These are phyloP conservation scores for Crithidia sp. DNA, from an alignment of 208 protist species.

Conservation along the genomic window DNA sequence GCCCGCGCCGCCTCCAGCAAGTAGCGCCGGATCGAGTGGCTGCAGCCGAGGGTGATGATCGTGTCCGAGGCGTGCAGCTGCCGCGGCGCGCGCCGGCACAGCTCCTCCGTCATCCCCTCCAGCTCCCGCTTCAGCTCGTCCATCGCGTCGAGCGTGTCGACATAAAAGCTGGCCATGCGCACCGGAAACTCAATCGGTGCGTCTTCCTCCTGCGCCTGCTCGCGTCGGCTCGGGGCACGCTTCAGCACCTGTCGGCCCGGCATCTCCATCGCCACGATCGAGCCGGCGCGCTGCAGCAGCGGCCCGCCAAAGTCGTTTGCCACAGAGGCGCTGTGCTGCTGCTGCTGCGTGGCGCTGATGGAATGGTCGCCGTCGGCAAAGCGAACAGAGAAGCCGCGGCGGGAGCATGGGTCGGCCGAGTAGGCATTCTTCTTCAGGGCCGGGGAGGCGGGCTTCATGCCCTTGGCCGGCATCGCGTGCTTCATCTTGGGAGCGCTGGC, in stretches of 20 bases:
- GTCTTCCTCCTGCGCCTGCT: constrained; percentile 25
- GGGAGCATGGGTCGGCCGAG: neutral
- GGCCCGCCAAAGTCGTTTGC: constrained; percentile 20
- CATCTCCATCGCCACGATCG: constrained; percentile 67
- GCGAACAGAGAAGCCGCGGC: constrained; percentile 33
- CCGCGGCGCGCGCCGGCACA: constrained; percentile 62
- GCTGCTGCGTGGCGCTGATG: neutral
- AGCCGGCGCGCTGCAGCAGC: constrained; percentile 44
- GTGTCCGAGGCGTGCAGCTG: constrained; percentile 81
- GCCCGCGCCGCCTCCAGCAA: constrained; percentile 48
- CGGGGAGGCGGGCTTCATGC: constrained; percentile 15
- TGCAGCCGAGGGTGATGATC: constrained; percentile 81
- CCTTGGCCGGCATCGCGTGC: neutral
- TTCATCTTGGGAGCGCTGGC: neutral
- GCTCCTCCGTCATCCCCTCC: constrained; percentile 74
- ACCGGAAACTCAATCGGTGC: constrained; percentile 56
- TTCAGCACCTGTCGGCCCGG: constrained; percentile 70
- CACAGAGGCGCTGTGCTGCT: constrained; percentile 33
- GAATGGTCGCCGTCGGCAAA: constrained; percentile 23
- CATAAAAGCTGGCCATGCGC: constrained; percentile 54
- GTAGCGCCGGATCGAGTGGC: constrained; percentile 69
- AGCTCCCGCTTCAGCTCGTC: constrained; percentile 66
- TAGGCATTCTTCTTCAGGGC: constrained; percentile 11
- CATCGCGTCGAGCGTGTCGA: constrained; percentile 61
- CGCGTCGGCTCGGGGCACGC: constrained; percentile 59